phyloP scores from a whole-genome alignment of 1,284 basidiomycete species.

The Moniliella sp. region DNA sequence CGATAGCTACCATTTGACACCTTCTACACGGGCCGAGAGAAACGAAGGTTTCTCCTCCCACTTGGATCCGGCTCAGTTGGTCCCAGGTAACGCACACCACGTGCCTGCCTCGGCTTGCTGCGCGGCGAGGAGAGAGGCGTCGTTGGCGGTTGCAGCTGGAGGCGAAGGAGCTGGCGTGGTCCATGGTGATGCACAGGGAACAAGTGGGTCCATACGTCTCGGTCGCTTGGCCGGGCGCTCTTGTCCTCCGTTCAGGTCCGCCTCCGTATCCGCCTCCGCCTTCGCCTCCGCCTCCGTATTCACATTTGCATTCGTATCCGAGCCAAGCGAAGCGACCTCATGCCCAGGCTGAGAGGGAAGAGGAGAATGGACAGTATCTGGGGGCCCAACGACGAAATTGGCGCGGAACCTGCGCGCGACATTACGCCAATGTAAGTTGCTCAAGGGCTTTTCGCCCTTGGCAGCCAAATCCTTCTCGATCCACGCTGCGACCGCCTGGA shows the following conservation, averaged over 20 bases:
- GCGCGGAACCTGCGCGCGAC: constrained; percentile 10
- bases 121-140: background rate
- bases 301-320: background rate
- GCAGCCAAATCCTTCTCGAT: constrained; percentile 8
- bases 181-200: too few species aligned
- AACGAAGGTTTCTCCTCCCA: constrained; percentile 8
- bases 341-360: background rate
- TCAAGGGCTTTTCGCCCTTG: constrained; percentile 3
- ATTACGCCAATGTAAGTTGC: background rate
- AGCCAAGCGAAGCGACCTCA: too few species aligned
- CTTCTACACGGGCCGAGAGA: constrained; percentile 10
- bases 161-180: background rate
- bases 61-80: constrained; percentile 3
- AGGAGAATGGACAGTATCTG: background rate
- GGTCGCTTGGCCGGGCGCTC: too few species aligned
- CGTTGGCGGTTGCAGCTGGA: background rate
- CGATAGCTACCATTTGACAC: constrained; percentile 15
- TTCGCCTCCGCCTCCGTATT: background rate
- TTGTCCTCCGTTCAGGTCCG: too few species aligned
- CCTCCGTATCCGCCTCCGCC: background rate
- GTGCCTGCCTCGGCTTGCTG: background rate
- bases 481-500: constrained; percentile 9
- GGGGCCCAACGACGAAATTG: constrained; percentile 9
- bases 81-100: constrained; percentile 6
- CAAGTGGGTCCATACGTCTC: too few species aligned